phyloP scores from a whole-genome alignment of 768 basidiomycete species.

The Asterophora lycoperdoides region DNA sequence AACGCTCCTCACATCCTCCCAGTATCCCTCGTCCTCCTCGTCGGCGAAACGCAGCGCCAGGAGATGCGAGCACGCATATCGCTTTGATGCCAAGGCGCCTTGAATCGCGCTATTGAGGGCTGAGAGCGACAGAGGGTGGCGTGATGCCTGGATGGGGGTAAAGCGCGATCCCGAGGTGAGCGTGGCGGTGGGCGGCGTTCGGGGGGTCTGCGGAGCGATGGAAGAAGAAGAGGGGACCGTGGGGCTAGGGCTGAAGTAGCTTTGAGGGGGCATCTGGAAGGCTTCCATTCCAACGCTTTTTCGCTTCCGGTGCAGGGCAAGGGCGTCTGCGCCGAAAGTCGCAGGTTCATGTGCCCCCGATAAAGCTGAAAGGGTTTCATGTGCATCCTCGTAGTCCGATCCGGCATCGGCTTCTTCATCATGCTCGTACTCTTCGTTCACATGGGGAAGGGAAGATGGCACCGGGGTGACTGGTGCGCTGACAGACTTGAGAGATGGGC shows the following conservation, averaged over 20 bases:
- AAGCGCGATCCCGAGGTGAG: constrained; percentile 53
- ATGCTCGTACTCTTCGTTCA: constrained; percentile 22
- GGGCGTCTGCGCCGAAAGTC: constrained; percentile 57
- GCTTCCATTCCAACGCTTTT: constrained; percentile 45
- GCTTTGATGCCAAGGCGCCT: constrained; percentile 63
- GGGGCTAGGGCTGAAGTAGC: constrained; percentile 29
- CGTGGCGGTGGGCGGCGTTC: constrained; percentile 28
- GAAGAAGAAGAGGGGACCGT: constrained; percentile 20
- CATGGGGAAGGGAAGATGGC: constrained; percentile 12
- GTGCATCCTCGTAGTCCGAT: constrained; percentile 22
- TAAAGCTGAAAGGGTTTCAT: constrained; percentile 16
- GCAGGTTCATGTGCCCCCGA: constrained; percentile 13
- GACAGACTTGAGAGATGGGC: constrained; percentile 20
- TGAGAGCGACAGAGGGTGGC: constrained; percentile 66
- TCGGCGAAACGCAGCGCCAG: constrained; percentile 72
- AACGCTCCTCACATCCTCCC: constrained; percentile 80
- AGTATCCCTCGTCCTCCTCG: constrained; percentile 72
- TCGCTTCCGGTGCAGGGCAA: constrained; percentile 55
- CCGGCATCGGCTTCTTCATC: constrained; percentile 26
- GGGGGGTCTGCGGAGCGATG: constrained; percentile 25
- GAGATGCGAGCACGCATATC: constrained; percentile 76
- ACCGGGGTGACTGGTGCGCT: constrained; percentile 37
- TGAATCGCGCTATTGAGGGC: constrained; percentile 59
- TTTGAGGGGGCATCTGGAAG: constrained; percentile 37
- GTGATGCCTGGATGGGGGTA: constrained; percentile 53